Evolutionary conservation across 169 alveolate genomes (phyloP), one percentile per base, ranked within the genome.

Genomic region (Plasmodium gonderi): DNA sequence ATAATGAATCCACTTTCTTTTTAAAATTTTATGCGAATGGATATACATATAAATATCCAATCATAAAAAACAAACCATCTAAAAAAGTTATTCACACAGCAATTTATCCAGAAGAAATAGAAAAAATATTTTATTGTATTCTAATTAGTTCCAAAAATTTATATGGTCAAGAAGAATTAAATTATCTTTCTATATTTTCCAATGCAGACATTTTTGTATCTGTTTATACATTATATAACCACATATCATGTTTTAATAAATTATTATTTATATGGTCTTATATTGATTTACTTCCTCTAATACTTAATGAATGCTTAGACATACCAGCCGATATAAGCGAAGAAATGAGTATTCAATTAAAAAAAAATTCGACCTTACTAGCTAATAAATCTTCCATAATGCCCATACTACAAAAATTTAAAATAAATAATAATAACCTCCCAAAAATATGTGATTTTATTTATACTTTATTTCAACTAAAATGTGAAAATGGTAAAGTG

Each of bases 131-230:
- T 20, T 87, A 87, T 51, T 74, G 85, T 17, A 87, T 87, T 87
- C 8, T 87, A 77, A 54, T 77, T 11, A 87, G 67, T 38, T 42
- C 93, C 23, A 74, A 77, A 45, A 75, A 87, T 60, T n/a, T 87
- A 8, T 87, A 75, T 78, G 80, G 64, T 9, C 67, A 87, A 20
- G 93, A 87, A 87, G 93, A 87, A 87, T 87, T 87, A 51, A 60
- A 87, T 42, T 87, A 87, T 40, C 79, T 75, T 9, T 87, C 93
- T 6, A 77, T 87, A 64, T 87, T 87, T 44, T 33, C 93, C 14
- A 87, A 87, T 74, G 77, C 93, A 17, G 93, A 87, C 36, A 87
- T 87, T 36, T 31, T 87, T 11, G 93, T 87, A 87, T 87, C 93
- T 12, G 47, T 87, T 14, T 74, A 33, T 36, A 54, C 89, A 29